Base-by-base conservation (phyloP, 169 alveolate genomes). In the Plasmodium relictum region DNA sequence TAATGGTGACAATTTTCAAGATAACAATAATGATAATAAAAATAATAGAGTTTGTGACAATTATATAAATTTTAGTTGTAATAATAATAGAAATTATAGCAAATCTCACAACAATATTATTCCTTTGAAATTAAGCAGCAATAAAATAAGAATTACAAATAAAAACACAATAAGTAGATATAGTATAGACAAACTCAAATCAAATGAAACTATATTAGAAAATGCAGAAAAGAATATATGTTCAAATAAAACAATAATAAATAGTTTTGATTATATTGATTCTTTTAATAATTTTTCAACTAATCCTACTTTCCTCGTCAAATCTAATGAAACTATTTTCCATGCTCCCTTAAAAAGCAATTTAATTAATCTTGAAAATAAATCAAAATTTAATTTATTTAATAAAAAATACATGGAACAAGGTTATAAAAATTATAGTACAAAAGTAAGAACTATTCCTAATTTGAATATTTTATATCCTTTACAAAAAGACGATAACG, bases 241-340 rank as follows among this genome's bases (percentile, higher is more conserved):
- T 41, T 78, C 89, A 20, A 78, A 78, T 48, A 58, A 50, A 37
- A 78, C 89, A 7, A 24, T 78, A 12, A 56, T 54, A 24, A 71
- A 63, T 18, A 54, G 65, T 22, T 78, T 78, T 22, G 41, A 74
- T 16, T 20, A 74, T 39, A 42, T 68, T 0, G 44, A 37, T 41
- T 68, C 31, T 16, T 68, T 68, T 39, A 41, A 37, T 68, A 22
- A 50, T 26, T 26, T 31, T 12, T 14, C 31, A 18, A 39, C 18
- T 16, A 78, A 63, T 37, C 89, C 63, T 6, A 78, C 76, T n/a
- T n/a, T 73, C 39, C 48, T 73, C 31, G 18, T 73, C 12, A 18
- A 58, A 9, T 69, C 89, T 3, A 78, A 78, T 16, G 74, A 78
- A 58, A 56, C 89, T 8, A 24, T 18, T 39, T 14, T 50, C 7